phyloP scores from a whole-genome alignment of 352 stramenopile genomes.

The Aphanomyces astaci region DNA sequence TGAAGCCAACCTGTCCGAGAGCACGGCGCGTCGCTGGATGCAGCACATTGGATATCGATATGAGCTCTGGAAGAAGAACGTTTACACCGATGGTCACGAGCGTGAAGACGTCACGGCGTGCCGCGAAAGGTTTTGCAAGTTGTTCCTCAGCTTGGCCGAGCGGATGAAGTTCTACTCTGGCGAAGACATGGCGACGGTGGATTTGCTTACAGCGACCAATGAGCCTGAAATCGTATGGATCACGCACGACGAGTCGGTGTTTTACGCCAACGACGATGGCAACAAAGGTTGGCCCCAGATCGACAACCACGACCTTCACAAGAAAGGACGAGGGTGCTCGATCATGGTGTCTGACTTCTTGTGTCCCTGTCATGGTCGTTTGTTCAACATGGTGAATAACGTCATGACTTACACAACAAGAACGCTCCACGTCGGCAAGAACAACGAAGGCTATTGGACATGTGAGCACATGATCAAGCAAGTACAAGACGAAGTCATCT shows the following conservation, averaged over 20 bases:
- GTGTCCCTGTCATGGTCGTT: conserved; percentile 8
- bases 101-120: background rate
- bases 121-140: background rate
- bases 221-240: background rate
- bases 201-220: background rate
- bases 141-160: background rate
- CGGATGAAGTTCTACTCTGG: background rate
- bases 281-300: background rate
- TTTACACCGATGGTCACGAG: conserved; percentile 1
- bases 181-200: background rate
- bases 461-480: conserved; percentile 1
- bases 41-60: background rate
- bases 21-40: conserved; percentile 3
- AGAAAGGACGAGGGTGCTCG: background rate
- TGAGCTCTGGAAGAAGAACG: background rate
- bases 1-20: background rate
- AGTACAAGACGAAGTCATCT: background rate
- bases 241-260: conserved; percentile 12
- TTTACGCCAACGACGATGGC: conserved; percentile 9
- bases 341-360: conserved; percentile 15
- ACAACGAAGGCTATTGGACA: conserved; percentile 14
- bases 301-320: conserved; percentile 1
- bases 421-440: background rate
- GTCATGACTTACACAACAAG: background rate
- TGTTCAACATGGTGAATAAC: background rate